phyloP scores from a whole-genome alignment of 345 rosid species.

The Gossypioides kirkii region DNA sequence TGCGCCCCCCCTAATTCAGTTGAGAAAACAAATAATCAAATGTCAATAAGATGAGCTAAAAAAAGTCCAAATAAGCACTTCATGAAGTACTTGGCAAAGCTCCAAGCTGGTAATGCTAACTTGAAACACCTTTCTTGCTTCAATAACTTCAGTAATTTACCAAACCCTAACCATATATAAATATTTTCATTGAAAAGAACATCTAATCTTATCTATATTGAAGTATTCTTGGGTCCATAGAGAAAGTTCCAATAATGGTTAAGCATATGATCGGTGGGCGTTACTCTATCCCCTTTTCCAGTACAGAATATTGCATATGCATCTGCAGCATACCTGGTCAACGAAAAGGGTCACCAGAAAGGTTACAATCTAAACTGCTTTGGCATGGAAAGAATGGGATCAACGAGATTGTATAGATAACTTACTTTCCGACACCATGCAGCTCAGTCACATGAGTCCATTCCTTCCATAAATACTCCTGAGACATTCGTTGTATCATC shows the following conservation, averaged over 20 bases:
- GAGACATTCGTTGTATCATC: constrained; percentile 51
- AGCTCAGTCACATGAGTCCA: constrained; percentile 87
- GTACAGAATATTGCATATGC: constrained; percentile 88
- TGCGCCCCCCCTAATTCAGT: no score
- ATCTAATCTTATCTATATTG: not conserved
- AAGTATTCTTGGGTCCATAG: constrained; percentile 11
- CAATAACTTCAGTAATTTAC: not conserved
- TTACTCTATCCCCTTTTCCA: constrained; percentile 67
- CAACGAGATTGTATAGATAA: not conserved
- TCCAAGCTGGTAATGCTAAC: not conserved
- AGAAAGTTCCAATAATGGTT: constrained; percentile 70
- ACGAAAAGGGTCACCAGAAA: not conserved
- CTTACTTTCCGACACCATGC: constrained; percentile 73
- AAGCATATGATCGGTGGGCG: constrained; percentile 65
- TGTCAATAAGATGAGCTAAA: not conserved
- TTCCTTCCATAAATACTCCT: constrained; percentile 53
- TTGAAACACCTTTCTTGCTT: not conserved
- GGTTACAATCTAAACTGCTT: not conserved
- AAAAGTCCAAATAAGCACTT: not conserved
- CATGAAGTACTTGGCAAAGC: not conserved
- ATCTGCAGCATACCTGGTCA: constrained; percentile 76
- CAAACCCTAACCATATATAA: not conserved
- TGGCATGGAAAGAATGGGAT: not conserved
- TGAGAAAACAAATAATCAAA: not conserved
- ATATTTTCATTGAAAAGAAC: not conserved